phyloP scores from a whole-genome alignment of 2,329 filamentous ascomycete genomes.

The Hypoxylon sp. region DNA sequence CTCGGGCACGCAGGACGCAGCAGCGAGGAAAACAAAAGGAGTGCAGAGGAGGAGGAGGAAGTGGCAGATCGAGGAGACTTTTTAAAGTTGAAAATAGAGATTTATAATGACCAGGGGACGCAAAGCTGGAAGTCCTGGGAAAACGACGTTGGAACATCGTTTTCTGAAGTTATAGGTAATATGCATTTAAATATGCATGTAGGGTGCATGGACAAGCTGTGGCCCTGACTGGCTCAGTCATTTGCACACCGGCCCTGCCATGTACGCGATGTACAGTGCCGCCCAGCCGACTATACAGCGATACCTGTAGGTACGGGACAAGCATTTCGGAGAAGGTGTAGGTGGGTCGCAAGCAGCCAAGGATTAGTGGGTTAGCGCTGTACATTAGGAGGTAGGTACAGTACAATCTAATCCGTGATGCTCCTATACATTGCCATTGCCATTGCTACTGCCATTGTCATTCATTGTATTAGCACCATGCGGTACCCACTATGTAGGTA shows the following conservation, averaged over 20 bases:
- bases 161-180: constrained; percentile 40
- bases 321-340: constrained; percentile 38
- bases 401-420: not conserved
- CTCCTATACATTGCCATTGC: too few species aligned
- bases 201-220: constrained; percentile 36
- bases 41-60: constrained; percentile 10
- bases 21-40: constrained; percentile 2
- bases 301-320: constrained; percentile 35
- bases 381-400: constrained; percentile 7
- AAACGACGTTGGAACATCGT: constrained; percentile 30
- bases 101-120: constrained; percentile 31
- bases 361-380: constrained; percentile 17
- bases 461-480: not conserved
- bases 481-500: constrained; percentile 8
- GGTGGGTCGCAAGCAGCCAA: constrained; percentile 33
- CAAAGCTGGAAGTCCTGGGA: constrained; percentile 33
- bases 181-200: constrained; percentile 45
- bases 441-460: too few species aligned
- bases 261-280: constrained; percentile 25
- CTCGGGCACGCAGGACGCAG: constrained; percentile 18
- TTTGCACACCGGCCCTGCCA: constrained; percentile 25
- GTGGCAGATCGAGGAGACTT: constrained; percentile 24
- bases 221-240: constrained; percentile 18
- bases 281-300: constrained; percentile 10
- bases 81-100: constrained; percentile 35